Evolutionary conservation across 352 stramenopile species (phyloP).

Genomic region (Pythium guiyangense): DNA sequence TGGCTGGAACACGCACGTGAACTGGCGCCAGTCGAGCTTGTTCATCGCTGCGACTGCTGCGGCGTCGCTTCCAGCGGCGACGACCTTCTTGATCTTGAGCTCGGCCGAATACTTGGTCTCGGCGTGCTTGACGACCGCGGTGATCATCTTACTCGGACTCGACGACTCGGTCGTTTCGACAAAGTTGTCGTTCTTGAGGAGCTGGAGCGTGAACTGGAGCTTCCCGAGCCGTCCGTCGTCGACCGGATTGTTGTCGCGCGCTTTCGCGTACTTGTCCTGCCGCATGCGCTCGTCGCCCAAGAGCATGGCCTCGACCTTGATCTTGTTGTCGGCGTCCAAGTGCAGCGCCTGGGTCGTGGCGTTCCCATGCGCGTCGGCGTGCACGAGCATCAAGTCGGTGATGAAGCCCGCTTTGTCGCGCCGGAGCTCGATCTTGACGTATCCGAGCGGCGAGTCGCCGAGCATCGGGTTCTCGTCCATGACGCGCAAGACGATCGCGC

Average conservation of each 20-base stretch:
- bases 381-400: slow-evolving; percentile 38
- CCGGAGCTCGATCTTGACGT: slow-evolving; percentile 46
- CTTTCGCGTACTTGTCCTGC: slow-evolving; percentile 23
- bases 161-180: slow-evolving; percentile 21
- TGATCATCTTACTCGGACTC: slow-evolving; percentile 10
- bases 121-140: slow-evolving; percentile 8
- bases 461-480: slow-evolving; percentile 48
- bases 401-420: slow-evolving; percentile 44
- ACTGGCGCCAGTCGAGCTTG: slow-evolving; percentile 32
- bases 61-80: not conserved
- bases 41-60: not conserved
- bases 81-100: slow-evolving; percentile 27
- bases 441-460: slow-evolving; percentile 53
- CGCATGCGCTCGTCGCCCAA: slow-evolving; percentile 30
- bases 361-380: slow-evolving; percentile 33
- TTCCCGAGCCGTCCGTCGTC: slow-evolving; percentile 47
- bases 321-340: slow-evolving; percentile 29
- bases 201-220: slow-evolving; percentile 44
- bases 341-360: slow-evolving; percentile 23
- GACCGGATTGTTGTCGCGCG: slow-evolving; percentile 29
- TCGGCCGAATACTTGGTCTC: slow-evolving; percentile 51
- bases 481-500: slow-evolving; percentile 48
- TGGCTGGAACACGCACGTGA: slow-evolving; percentile 38
- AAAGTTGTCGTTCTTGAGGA: slow-evolving; percentile 61
- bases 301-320: slow-evolving; percentile 51